Base-by-base conservation (phyloP, 2,329 filamentous ascomycete species). In the Paracorniculantispora psalliotae region DNA sequence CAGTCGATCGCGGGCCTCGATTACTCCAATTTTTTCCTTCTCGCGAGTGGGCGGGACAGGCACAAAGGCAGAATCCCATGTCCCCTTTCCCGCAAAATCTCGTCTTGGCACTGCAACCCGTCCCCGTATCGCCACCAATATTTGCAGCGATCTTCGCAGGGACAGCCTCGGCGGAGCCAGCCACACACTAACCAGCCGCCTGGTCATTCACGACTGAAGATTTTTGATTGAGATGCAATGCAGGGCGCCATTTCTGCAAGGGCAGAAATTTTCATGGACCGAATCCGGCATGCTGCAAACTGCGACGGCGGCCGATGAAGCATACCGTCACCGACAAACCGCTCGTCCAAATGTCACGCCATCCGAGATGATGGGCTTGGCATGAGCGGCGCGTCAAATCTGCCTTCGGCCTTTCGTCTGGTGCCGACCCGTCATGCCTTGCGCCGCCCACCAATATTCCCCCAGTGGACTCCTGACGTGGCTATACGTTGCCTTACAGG, bases 51-150 rank as follows among this genome's bases (percentile, higher is more conserved):
- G n/a, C n/a, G n/a, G n/a, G n/a, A n/a, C n/a, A n/a, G n/a, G n/a
- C n/a, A n/a, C n/a, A n/a, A n/a, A n/a, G 39, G 4, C 19, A 46
- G n/a, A 55, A 46, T 55, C 41, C 52, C 39, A 46, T 55, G 26
- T 55, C 26, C 5, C 9, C 52, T 54, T 21, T 33, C 41, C 30
- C 49, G 6, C 10, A 33, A 23, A 35, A 37, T 23, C 19, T 26
- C 6, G 33, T 33, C 51, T 44, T 54, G 52, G 52, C 52, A 55
- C 1, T 46, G 39, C 21, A 23, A 35, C 41, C n/a, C 39, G 21
- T 28, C 17, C 37, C 37, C 21, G 19, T 26, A 9, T 37, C 10
- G 26, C 51, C 52, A 44, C 39, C 28, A 13, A 7, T 2, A 10
- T 21, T 4, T 46, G 19, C 19, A 33, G 13, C 19, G 52, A 55